Evolutionary conservation across 345 rosid genomes (phyloP).

Genomic region (Barbarea vulgaris): DNA sequence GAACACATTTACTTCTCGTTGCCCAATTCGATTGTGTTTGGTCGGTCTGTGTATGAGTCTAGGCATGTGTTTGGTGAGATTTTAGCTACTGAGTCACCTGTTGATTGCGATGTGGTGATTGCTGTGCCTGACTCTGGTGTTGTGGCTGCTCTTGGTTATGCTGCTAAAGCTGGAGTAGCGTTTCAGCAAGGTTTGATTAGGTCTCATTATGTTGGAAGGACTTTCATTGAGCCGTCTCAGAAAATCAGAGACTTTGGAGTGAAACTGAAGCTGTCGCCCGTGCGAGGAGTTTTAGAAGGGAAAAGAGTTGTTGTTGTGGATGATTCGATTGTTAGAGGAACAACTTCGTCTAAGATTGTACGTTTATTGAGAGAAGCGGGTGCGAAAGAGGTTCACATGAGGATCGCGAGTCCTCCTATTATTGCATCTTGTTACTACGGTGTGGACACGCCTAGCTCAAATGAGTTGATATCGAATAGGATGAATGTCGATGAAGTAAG

Average conservation of each 20-base stretch:
- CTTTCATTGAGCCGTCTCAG: slow-evolving; percentile 95
- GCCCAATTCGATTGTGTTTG: slow-evolving; percentile 80
- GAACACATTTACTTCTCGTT: slow-evolving; percentile 89
- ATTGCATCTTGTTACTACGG: slow-evolving; percentile 86
- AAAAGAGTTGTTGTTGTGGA: slow-evolving; percentile 95
- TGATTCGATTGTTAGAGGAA: slow-evolving; percentile 95
- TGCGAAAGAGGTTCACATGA: slow-evolving; percentile 95
- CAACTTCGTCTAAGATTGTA: slow-evolving; percentile 90
- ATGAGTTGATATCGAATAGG: slow-evolving; percentile 89
- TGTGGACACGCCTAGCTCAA: slow-evolving; percentile 92
- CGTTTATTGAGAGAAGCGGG: slow-evolving; percentile 85
- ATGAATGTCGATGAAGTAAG: slow-evolving; percentile 79
- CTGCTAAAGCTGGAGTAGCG: slow-evolving; percentile 82
- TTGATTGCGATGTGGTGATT: slow-evolving; percentile 91
- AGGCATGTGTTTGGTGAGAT: slow-evolving; percentile 68
- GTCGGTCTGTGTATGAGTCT: slow-evolving; percentile 82
- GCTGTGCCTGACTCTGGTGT: slow-evolving; percentile 98
- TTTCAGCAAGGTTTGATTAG: slow-evolving; percentile 93
- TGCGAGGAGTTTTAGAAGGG: slow-evolving; percentile 79
- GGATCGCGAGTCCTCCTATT: slow-evolving; percentile 97
- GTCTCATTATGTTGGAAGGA: slow-evolving; percentile 94
- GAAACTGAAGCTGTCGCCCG: slow-evolving; percentile 91
- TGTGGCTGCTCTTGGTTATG: slow-evolving; percentile 95
- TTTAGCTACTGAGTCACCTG: slow-evolving; percentile 79
- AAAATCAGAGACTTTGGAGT: slow-evolving; percentile 96